These are phyloP conservation scores for Malus hybrid DNA, from an alignment of 331 rosid species.

Conservation along the genomic window DNA sequence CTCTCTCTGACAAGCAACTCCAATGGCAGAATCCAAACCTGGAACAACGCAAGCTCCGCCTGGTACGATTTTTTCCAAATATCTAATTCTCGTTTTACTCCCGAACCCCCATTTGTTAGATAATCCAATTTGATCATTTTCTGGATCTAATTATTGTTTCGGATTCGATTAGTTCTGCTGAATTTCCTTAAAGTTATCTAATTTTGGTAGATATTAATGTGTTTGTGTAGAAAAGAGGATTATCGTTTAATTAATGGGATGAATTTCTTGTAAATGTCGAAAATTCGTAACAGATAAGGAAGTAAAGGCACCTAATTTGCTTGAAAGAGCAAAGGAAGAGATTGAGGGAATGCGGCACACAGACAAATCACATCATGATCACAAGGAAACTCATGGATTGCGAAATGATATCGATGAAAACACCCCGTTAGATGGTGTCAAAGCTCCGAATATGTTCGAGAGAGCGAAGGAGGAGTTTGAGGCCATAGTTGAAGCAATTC, in stretches of 20 bases:
- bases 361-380: slow-evolving; percentile 18
- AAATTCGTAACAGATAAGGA: slow-evolving; percentile 19
- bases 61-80: neutral
- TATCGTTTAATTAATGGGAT: neutral
- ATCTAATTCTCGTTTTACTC: neutral
- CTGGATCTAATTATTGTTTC: neutral
- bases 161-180: neutral
- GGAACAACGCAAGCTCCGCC: neutral
- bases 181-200: no score
- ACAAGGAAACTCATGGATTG: slow-evolving; percentile 49
- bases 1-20: neutral
- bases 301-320: slow-evolving; percentile 12
- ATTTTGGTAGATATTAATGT: neutral
- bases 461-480: slow-evolving; percentile 65
- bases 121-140: no score
- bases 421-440: slow-evolving; percentile 45
- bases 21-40: slow-evolving; percentile 16
- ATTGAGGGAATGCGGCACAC: slow-evolving; percentile 14
- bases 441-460: slow-evolving; percentile 71
- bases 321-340: slow-evolving; percentile 22
- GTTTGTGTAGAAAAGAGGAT: neutral
- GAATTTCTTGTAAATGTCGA: neutral
- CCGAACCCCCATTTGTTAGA: neutral
- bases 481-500: slow-evolving; percentile 51
- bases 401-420: slow-evolving; percentile 32